Percentiles rank a stretch among this genome's conserved stretches.
Conservation (phyloP, 2,329 filamentous ascomycete species). For the Botryotinia globosa region DNA sequence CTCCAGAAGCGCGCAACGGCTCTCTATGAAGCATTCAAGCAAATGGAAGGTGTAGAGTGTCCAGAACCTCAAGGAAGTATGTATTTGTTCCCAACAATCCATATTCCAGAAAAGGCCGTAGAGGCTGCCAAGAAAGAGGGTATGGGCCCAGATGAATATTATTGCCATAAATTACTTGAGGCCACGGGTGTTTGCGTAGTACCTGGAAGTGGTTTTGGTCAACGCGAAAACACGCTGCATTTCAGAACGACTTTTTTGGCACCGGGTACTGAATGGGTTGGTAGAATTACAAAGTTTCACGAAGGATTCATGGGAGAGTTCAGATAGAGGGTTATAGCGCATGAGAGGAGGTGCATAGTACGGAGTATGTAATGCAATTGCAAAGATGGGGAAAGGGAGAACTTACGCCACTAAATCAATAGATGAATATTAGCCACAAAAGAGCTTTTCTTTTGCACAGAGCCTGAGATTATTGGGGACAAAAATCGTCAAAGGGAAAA, state of each 20-base stretch:
- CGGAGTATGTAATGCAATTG: neutral
- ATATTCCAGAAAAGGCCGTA: slow-evolving; percentile 69
- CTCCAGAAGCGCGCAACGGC: slow-evolving; percentile 78
- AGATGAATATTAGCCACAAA: neutral
- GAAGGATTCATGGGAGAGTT: slow-evolving; percentile 85
- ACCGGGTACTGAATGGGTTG: slow-evolving; percentile 92
- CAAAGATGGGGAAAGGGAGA: neutral
- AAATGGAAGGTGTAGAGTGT: slow-evolving; percentile 96
- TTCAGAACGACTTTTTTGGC: slow-evolving; percentile 97
- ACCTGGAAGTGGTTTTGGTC: slow-evolving; percentile 88
- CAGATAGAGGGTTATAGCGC: slow-evolving; percentile 34
- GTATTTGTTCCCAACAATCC: slow-evolving; percentile 98
- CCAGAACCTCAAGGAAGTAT: slow-evolving; percentile 76
- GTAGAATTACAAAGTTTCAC: slow-evolving; percentile 85
- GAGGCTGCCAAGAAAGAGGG: slow-evolving; percentile 72
- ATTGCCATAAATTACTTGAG: slow-evolving; percentile 86
- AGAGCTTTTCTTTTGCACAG: neutral
- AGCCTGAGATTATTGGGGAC: neutral
- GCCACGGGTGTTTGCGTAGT: slow-evolving; percentile 94
- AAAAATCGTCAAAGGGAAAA: neutral
- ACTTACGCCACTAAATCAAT: neutral
- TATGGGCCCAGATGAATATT: slow-evolving; percentile 84
- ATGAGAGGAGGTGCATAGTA: neutral
- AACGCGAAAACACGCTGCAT: slow-evolving; percentile 86
- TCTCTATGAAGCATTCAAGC: slow-evolving; percentile 82